phyloP scores from a whole-genome alignment of 1,284 basidiomycete genomes.

The Gastroboletus turbinatus region DNA sequence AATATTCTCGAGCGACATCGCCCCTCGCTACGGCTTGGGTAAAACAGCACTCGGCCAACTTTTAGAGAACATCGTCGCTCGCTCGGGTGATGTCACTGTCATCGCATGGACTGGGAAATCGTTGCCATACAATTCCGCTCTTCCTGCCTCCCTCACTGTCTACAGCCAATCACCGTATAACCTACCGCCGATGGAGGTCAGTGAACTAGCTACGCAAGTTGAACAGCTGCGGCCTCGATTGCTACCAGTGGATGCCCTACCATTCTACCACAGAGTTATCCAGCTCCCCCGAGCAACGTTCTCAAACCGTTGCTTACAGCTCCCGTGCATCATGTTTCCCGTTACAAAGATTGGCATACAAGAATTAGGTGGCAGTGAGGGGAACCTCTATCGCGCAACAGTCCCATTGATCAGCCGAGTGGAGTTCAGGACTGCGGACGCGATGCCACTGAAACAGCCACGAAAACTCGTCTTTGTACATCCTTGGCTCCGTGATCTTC shows the following conservation, averaged over 20 bases:
- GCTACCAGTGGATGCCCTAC: neutral
- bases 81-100: too few relatives aligned
- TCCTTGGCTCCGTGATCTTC: constrained; percentile 7
- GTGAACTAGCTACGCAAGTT: constrained; percentile 2
- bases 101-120: neutral
- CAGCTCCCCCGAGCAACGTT: constrained; percentile 1
- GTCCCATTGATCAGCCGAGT: constrained; percentile 1
- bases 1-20: too few relatives aligned
- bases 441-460: too few relatives aligned
- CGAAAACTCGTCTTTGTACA: neutral
- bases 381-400: neutral
- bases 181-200: neutral
- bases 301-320: neutral
- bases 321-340: too few relatives aligned
- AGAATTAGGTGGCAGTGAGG: neutral
- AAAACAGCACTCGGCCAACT: too few relatives aligned
- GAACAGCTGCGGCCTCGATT: neutral
- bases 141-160: constrained; percentile 1
- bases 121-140: neutral
- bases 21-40: too few relatives aligned
- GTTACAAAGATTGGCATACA: neutral
- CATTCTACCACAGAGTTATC: neutral
- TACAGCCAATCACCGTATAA: neutral
- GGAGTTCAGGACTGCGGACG: constrained; percentile 5
- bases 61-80: too few relatives aligned